phyloP scores from a whole-genome alignment of 352 stramenopile genomes.

The Phytopythium litorale region DNA sequence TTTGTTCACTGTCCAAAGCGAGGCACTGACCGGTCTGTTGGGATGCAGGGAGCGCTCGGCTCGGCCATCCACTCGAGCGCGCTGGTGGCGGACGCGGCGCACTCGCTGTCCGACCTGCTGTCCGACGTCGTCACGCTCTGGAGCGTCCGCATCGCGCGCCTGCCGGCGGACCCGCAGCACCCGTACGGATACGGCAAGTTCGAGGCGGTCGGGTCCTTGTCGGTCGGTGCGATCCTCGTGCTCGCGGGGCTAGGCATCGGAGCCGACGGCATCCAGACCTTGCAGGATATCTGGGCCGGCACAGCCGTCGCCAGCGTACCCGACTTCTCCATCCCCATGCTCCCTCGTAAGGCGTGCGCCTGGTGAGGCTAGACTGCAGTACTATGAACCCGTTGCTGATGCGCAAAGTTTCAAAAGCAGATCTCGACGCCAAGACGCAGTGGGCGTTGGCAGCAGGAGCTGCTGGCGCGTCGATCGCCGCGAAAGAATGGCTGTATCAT shows the following conservation, averaged over 20 bases:
- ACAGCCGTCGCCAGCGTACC: slow-evolving; percentile 18
- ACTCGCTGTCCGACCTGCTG: slow-evolving; percentile 95
- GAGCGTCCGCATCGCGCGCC: slow-evolving; percentile 87
- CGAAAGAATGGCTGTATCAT: slow-evolving; percentile 94
- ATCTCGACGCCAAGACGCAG: slow-evolving; percentile 48
- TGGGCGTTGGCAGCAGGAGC: slow-evolving; percentile 78
- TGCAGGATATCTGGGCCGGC: slow-evolving; percentile 66
- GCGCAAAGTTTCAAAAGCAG: slow-evolving; percentile 7
- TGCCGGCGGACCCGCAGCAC: slow-evolving; percentile 93
- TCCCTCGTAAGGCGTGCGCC: slow-evolving; percentile 24
- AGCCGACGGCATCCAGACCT: slow-evolving; percentile 58
- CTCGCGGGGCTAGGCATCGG: slow-evolving; percentile 68
- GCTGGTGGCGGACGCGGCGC: slow-evolving; percentile 94
- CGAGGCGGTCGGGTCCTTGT: slow-evolving; percentile 84
- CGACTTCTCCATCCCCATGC: slow-evolving; percentile 39
- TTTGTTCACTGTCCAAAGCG: too few relatives aligned
- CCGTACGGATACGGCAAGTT: slow-evolving; percentile 90
- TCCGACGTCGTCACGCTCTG: slow-evolving; percentile 97
- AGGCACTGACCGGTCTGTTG: not conserved
- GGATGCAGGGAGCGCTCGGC: slow-evolving; percentile 58
- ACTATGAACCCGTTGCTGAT: too few relatives aligned
- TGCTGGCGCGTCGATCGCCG: slow-evolving; percentile 87
- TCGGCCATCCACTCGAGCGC: slow-evolving; percentile 84
- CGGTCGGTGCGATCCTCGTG: slow-evolving; percentile 82
- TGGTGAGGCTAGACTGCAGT: too few relatives aligned